Base-by-base conservation (phyloP, 768 basidiomycete species). In the Agaricus subrufescens region DNA sequence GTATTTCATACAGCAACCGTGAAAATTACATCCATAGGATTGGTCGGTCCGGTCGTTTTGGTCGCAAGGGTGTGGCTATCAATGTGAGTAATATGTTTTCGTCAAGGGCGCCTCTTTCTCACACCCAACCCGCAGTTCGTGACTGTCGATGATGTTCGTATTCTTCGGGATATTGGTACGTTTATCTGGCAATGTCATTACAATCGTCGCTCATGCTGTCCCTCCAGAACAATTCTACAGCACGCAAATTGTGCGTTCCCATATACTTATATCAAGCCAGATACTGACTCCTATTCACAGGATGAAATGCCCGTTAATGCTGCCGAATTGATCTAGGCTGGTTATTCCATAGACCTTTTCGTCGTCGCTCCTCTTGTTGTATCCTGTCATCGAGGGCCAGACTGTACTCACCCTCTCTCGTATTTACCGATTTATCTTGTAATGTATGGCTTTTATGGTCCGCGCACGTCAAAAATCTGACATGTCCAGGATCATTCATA, bases 1-100 rank as follows among this genome's bases (percentile, higher is more conserved):
- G 34, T 42, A 30, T 25, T 3, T 31, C 43, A 11, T 46, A 3
- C 60, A 94, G 88, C 62, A 94, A 94, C 70, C 91, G 91, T 80
- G 96, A 98, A 83, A 98, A 99, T 73, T 99, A 99, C 77, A 98
- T 99, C 63, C 97, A 99, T 78, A 91, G 97, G 67, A 98, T 98
- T 69, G 97, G 97, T 72, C 94, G 97, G 60, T 97, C 95, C 57
- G 97, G 97, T 68, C 94, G 97, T 57, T 98, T 98, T 76, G 97
- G 97, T 63, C 82, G 97, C 64, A 99, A 99, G 76, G 97, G 96
- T 80, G 97, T 98, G 58, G 97, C 97, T 44, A 98, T 99, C 75
- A 99, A 98, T 74, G 95, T 97, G 66, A 43, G 87, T 74, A 31
- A 34, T 2, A 19, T 50, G 25, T 12, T 25, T 27, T 34, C 31